Percentiles rank a stretch among this genome's conserved stretches.
phyloP scores from a whole-genome alignment of 2,329 filamentous ascomycete species.

The Verticillium zaregamsianum region DNA sequence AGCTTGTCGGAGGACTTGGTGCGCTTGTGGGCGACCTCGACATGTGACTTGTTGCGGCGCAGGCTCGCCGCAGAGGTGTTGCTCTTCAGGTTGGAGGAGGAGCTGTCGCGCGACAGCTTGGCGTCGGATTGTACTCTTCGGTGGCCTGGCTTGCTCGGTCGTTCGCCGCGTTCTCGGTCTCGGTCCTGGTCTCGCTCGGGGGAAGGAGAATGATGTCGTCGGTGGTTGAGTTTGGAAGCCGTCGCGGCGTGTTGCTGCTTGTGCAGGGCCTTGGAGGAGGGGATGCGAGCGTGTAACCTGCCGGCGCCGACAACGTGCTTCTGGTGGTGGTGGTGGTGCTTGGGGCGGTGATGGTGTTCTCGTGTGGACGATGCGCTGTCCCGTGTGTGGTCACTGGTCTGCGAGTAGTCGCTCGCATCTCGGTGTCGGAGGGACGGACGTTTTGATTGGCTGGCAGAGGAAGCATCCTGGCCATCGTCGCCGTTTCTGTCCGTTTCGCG shows the following conservation, averaged over 20 bases:
- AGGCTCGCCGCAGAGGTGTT: slow-evolving; percentile 51
- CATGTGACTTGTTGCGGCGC: slow-evolving; percentile 58
- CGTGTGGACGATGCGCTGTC: slow-evolving; percentile 13
- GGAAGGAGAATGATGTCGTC: slow-evolving; percentile 39
- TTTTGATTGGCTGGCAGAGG: slow-evolving; percentile 52
- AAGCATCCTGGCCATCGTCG: slow-evolving; percentile 43
- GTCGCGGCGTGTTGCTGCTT: slow-evolving; percentile 31
- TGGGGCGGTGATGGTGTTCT: slow-evolving; percentile 19
- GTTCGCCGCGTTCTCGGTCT: slow-evolving; percentile 2
- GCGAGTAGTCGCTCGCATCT: slow-evolving; percentile 27
- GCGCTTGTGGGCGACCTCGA: slow-evolving; percentile 46
- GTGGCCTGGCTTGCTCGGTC: slow-evolving; percentile 18
- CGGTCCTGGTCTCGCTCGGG: slow-evolving; percentile 25
- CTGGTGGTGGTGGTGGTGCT: slow-evolving; percentile 26
- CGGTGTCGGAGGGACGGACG: slow-evolving; percentile 33
- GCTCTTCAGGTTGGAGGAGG: slow-evolving; percentile 44
- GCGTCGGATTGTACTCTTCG: slow-evolving; percentile 28
- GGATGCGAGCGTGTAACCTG: slow-evolving; percentile 47
- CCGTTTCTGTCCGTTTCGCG: slow-evolving; percentile 22
- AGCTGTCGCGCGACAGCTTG: slow-evolving; percentile 41
- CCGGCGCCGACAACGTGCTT: slow-evolving; percentile 41
- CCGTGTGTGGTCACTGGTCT: slow-evolving; percentile 25
- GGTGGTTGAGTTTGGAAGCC: slow-evolving; percentile 29
- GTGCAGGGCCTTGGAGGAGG: slow-evolving; percentile 48
- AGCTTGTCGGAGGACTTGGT: slow-evolving; percentile 47